These are phyloP conservation scores for Pseudoturritis turrita DNA, from an alignment of 345 rosid genomes.

Conservation along the genomic window DNA sequence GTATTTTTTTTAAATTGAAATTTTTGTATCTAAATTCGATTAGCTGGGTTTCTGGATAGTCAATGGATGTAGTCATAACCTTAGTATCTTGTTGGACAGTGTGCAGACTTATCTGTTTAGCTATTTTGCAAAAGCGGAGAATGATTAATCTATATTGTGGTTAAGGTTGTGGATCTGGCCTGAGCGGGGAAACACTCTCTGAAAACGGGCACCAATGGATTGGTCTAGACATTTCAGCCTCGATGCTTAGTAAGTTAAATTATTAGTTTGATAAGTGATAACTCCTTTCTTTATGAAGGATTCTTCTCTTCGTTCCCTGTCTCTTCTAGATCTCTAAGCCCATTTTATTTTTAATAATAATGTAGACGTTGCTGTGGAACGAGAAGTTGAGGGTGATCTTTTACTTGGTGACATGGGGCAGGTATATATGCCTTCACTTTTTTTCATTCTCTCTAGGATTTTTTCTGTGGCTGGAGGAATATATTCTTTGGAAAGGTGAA, in stretches of 20 bases:
- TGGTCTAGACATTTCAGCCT: conserved; percentile 81
- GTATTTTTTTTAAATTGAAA: background rate
- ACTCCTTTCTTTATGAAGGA: background rate
- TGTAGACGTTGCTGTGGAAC: conserved; percentile 74
- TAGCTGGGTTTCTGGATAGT: background rate
- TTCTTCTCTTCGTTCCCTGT: background rate
- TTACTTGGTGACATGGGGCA: conserved; percentile 97
- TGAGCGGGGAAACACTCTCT: conserved; percentile 85
- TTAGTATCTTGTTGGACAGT: background rate
- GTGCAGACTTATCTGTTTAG: background rate
- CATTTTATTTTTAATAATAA: background rate
- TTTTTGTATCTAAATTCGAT: background rate
- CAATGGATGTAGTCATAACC: background rate
- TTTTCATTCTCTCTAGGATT: background rate
- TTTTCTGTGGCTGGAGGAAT: background rate
- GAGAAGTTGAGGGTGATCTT: conserved; percentile 91
- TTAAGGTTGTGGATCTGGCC: conserved; percentile 92
- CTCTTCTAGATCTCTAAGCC: background rate
- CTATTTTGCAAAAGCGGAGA: background rate
- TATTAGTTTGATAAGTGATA: background rate
- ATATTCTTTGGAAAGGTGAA: background rate
- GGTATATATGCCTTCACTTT: conserved; percentile 35
- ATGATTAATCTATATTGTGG: background rate
- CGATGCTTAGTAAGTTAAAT: conserved; percentile 73
- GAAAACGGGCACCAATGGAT: conserved; percentile 86